phyloP scores from a whole-genome alignment of 1,284 basidiomycete species.

The Salmacisia buchloeana region DNA sequence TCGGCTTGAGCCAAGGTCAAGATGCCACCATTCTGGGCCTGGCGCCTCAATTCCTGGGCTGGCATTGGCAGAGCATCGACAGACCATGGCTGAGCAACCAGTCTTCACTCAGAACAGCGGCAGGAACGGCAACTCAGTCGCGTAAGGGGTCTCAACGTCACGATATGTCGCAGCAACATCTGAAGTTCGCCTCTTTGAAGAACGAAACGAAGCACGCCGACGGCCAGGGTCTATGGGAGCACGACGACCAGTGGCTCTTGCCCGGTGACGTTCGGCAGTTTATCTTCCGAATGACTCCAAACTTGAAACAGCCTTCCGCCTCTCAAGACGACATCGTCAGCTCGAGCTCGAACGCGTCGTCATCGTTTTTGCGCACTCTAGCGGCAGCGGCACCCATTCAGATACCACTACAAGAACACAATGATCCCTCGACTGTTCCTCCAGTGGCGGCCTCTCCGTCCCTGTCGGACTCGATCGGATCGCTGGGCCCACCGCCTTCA shows the following conservation, averaged over 20 bases:
- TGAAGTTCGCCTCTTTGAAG: no score
- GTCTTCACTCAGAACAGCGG: not conserved
- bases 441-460: no score
- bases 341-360: slow-evolving; percentile 12
- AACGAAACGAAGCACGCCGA: slow-evolving; percentile 12
- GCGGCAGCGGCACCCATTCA: not conserved
- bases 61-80: slow-evolving; percentile 22
- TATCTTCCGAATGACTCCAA: slow-evolving; percentile 29
- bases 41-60: slow-evolving; percentile 17
- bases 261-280: slow-evolving; percentile 44
- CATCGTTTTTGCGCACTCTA: slow-evolving; percentile 7
- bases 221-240: slow-evolving; percentile 12
- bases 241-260: slow-evolving; percentile 18
- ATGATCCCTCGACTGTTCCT: not conserved
- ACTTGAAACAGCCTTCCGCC: not conserved
- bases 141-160: no score
- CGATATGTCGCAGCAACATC: no score
- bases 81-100: slow-evolving; percentile 12
- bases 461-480: no score
- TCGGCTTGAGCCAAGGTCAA: not conserved
- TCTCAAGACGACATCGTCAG: not conserved
- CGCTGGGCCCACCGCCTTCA: no score
- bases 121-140: not conserved
- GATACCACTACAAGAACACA: not conserved
- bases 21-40: slow-evolving; percentile 17